Conservation (phyloP, 805 yeast species). For the Sugiyamaella qingdaonensis region DNA sequence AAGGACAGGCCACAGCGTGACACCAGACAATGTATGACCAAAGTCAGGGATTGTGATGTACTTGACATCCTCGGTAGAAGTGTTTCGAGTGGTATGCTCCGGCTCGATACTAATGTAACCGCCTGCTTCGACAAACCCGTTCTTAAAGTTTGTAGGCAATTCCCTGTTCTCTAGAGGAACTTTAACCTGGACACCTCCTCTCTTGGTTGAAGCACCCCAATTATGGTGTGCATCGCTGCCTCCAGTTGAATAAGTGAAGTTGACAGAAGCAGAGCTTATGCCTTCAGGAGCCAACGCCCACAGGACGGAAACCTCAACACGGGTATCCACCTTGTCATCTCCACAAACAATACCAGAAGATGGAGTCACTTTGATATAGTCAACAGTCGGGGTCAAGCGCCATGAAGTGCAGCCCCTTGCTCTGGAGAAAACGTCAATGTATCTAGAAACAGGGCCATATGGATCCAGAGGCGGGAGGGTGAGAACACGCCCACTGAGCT, state of each 20-base stretch:
- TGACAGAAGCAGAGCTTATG: not conserved
- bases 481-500: conserved; percentile 5
- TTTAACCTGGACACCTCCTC: not conserved
- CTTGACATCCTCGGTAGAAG: conserved; percentile 3
- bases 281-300: conserved; percentile 13
- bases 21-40: conserved; percentile 16
- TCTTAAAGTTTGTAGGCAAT: conserved; percentile 2
- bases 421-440: conserved; percentile 13
- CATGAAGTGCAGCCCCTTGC: conserved; percentile 6
- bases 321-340: conserved; percentile 4
- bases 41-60: conserved; percentile 11
- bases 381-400: conserved; percentile 9
- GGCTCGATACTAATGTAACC: conserved; percentile 17
- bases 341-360: conserved; percentile 13
- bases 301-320: conserved; percentile 8
- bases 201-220: conserved; percentile 1
- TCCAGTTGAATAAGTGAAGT: not conserved
- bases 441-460: conserved; percentile 6
- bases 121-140: conserved; percentile 17
- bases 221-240: not conserved
- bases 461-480: conserved; percentile 12
- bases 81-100: conserved; percentile 4
- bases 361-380: conserved; percentile 10
- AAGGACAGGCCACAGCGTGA: conserved; percentile 15
- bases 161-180: conserved; percentile 8